Percentiles rank a stretch among this genome's conserved stretches.
Conservation (phyloP, 805 yeast genomes). For the Yarrowia sp. region DNA sequence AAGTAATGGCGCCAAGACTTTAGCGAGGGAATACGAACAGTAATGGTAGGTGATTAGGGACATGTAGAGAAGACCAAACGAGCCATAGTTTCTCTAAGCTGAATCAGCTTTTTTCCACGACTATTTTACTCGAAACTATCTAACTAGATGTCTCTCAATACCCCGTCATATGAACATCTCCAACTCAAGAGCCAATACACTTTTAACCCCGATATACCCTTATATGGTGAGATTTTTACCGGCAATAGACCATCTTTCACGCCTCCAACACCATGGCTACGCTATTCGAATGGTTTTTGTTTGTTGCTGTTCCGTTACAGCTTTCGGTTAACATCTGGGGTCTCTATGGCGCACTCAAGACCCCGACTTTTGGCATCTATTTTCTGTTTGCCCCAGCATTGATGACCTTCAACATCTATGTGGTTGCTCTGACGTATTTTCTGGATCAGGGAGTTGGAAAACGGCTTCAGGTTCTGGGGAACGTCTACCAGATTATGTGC, state of each 20-base stretch:
- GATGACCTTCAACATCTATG: constrained; percentile 24
- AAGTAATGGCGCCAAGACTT: constrained; percentile 24
- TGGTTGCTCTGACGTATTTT: constrained; percentile 21
- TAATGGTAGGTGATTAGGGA: background rate
- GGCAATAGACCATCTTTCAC: constrained; percentile 1
- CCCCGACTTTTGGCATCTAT: constrained; percentile 25
- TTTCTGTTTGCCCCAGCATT: constrained; percentile 21
- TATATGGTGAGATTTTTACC: background rate
- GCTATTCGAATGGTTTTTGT: constrained; percentile 28
- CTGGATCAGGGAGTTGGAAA: background rate
- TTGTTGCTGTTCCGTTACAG: constrained; percentile 22
- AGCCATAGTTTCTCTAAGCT: no score
- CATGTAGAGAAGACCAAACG: background rate
- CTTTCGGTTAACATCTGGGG: constrained; percentile 26
- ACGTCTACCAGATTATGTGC: constrained; percentile 10
- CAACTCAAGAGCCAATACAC: constrained; percentile 6
- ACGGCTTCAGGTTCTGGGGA: background rate
- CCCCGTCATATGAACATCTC: constrained; percentile 8
- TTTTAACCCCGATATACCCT: constrained; percentile 12
- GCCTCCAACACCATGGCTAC: constrained; percentile 2
- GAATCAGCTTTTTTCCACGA: no score
- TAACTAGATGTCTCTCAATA: background rate
- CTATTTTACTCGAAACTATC: background rate
- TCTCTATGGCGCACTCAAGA: constrained; percentile 12
- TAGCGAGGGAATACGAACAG: no score